Percentiles rank a stretch among this genome's conserved stretches.
Conservation (phyloP, 129 eudicot genomes). For the Solidago caesia region DNA sequence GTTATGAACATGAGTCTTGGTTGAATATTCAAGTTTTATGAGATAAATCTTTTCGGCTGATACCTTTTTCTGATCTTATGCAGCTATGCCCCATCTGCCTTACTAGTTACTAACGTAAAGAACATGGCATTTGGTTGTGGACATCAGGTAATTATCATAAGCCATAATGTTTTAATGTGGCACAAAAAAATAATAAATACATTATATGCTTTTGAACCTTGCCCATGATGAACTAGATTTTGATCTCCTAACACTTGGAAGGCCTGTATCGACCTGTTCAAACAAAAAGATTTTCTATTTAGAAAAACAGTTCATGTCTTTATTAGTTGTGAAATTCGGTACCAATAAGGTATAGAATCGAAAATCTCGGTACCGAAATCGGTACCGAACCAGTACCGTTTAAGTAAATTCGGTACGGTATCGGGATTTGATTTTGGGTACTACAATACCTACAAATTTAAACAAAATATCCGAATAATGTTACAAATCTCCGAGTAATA, state of each 20-base stretch:
- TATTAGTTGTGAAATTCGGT: background rate
- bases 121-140: constrained; percentile 99
- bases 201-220: constrained; percentile 39
- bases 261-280: constrained; percentile 56
- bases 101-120: constrained; percentile 56
- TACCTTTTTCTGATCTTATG: constrained; percentile 17
- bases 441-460: too few species aligned
- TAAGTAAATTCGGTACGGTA: too few species aligned
- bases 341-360: too few species aligned
- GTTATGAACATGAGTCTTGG: constrained; percentile 1
- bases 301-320: too few species aligned
- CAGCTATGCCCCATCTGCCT: constrained; percentile 96
- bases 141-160: constrained; percentile 55
- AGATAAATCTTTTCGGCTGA: constrained; percentile 8
- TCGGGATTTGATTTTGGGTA: too few species aligned
- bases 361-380: too few species aligned
- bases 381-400: too few species aligned
- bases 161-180: constrained; percentile 19
- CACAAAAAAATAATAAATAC: too few species aligned
- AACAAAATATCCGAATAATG: too few species aligned
- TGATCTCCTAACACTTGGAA: constrained; percentile 53
- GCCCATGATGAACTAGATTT: constrained; percentile 58
- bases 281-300: constrained; percentile 11
- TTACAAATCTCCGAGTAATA: too few species aligned
- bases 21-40: background rate